A percentile compares a stretch with the other conserved stretches of the same genome.
These are phyloP conservation scores for Phytophthora sp. DNA, from an alignment of 352 stramenopile genomes.

Conservation along the genomic window DNA sequence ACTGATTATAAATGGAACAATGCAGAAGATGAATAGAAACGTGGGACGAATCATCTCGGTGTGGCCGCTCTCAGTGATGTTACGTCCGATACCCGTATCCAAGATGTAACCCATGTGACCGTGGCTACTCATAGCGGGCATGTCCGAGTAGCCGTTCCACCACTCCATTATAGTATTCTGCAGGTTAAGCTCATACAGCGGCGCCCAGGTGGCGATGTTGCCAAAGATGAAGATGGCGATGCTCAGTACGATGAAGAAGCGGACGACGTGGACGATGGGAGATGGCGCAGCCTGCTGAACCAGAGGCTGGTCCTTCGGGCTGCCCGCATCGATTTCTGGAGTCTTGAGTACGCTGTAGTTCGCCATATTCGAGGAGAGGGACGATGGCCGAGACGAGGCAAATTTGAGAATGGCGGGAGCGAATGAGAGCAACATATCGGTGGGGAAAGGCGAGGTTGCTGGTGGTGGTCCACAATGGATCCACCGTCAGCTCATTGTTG, in stretches of 20 bases:
- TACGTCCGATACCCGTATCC: slow-evolving; percentile 54
- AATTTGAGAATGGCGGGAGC: slow-evolving; percentile 27
- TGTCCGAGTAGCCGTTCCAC: slow-evolving; percentile 66
- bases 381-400: slow-evolving; percentile 13
- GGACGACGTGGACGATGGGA: slow-evolving; percentile 35
- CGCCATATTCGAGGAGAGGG: slow-evolving; percentile 20
- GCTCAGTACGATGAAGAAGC: slow-evolving; percentile 42
- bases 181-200: slow-evolving; percentile 58
- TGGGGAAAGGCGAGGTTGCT: slow-evolving; percentile 4
- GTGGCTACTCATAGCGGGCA: slow-evolving; percentile 28
- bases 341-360: slow-evolving; percentile 42
- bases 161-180: slow-evolving; percentile 59
- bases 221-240: slow-evolving; percentile 61
- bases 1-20: slow-evolving; percentile 62
- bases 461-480: slow-evolving; percentile 33
- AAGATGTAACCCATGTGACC: slow-evolving; percentile 50
- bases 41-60: slow-evolving; percentile 73
- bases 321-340: slow-evolving; percentile 28
- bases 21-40: slow-evolving; percentile 73
- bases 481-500: too few species aligned
- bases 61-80: slow-evolving; percentile 63
- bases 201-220: slow-evolving; percentile 65
- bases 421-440: slow-evolving; percentile 1
- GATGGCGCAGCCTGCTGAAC: slow-evolving; percentile 9
- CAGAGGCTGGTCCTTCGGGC: background rate